Base-by-base conservation (phyloP, 352 stramenopile genomes). In the Plasmopara muralis region DNA sequence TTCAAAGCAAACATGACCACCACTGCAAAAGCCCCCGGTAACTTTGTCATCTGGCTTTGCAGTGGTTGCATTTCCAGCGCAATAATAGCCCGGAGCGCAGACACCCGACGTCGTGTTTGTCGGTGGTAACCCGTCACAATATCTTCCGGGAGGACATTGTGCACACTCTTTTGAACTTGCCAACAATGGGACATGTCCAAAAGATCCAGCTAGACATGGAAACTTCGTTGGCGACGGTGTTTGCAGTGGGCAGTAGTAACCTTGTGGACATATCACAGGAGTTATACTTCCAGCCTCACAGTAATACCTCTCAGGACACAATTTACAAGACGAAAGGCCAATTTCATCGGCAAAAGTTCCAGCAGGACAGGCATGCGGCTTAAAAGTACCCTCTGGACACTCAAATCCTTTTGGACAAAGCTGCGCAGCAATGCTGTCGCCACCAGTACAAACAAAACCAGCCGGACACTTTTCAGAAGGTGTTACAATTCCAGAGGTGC, bases 61-160 rank as follows among this genome's bases (percentile, higher is more conserved):
- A 10, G 57, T 71, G 9, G 47, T 35, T 14, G 83, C 66, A 15
- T 74, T 72, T 0, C 60, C 62, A 16, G 56, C 46, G 44, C 91
- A 97, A 46, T 78, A 93, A 47, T 81, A 67, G 6, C 83, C 85
- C 3, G 74, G 69, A 6, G 57, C 70, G 47, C 87, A 96, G 1
- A 53, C 49, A 2, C 75, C 83, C 20, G 78, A 89, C 0, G 76
- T 70, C 1, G 35, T 42, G 58, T 74, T 53, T 9, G 78, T 91
- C 12, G 72, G 77, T 18, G 61, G 30, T 2, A 73, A 50, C 7
- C 78, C 80, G 1, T 70, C 83, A 54, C 89, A 97, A 53, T 88
- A 97, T 9, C 74, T 73, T 0, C 88, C 89, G n/a, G 66, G 57
- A 16, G 76, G 70, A 72, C 83, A 92, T 16, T 44, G 20, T 1